Evolutionary conservation across 106 monocot species (phyloP), one percentile per base, ranked within the genome.

Genomic region (Phalaenopsis equestris): DNA sequence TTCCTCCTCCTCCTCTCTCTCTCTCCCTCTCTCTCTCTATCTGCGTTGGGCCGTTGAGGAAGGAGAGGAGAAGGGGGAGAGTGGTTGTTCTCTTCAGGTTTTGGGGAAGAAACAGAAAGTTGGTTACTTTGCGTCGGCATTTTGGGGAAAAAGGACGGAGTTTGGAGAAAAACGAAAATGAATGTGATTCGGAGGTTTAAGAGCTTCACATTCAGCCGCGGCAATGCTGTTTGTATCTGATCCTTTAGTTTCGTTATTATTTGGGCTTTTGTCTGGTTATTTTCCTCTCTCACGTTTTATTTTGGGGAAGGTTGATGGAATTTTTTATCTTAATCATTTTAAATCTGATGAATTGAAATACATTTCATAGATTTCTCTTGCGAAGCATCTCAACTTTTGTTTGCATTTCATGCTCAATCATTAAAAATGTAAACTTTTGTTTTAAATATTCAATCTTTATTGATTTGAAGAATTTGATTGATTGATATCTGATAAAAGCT

Each of bases 131-230:
- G 15, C 8, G 11, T 14, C 6, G 52, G 5, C 5, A 17, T 70
- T 74, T 30, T 21, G 64, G 21, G 64, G 23, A 24, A 65, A 21
- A 23, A 23, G 64, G 23, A 8, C 21, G 30, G 64, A 72, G 5
- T 61, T 79, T 79, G 58, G 67, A 57, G 56, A 30, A 67, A 41
- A 56, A 24, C 39, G 73, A 72, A 38, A 8, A 81, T 81, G 85
- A 55, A 85, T 78, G 55, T 85, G 73, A 81, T 85, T 81, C 72
- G 85, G 85, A 64, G 82, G 2, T 18, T 85, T 19, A 85, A 82
- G 67, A 85, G 85, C 85, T 81, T 85, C 64, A 73, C 85, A 39
- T 85, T 81, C 70, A 82, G 85, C 18, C 49, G 82, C n/a, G 70
- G 73, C 42, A 52, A 19, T 12, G 52, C 17, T 17, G 49, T 49